Percentiles rank a stretch among this genome's conserved stretches.
Evolutionary conservation across 352 stramenopile genomes (phyloP).

Genomic region (Peronospora belbahrii): DNA sequence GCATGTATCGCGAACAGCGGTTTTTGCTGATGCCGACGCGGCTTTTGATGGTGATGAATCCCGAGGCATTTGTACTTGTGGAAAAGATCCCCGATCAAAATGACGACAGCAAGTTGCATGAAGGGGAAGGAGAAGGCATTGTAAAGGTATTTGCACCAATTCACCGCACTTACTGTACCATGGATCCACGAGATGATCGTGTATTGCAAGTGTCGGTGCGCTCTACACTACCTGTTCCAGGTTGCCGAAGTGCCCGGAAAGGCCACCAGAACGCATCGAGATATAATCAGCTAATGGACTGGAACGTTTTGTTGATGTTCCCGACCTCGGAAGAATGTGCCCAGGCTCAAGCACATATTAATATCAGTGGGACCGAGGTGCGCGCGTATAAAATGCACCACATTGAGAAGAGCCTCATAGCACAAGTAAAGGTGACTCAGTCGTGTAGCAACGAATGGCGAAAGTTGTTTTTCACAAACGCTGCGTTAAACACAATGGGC

Average conservation of each 20-base stretch:
- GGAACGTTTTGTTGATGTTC: slow-evolving; percentile 66
- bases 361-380: slow-evolving; percentile 65
- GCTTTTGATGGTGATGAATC: slow-evolving; percentile 66
- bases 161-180: slow-evolving; percentile 59
- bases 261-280: slow-evolving; percentile 19
- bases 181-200: slow-evolving; percentile 62
- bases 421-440: slow-evolving; percentile 51
- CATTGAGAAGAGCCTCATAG: slow-evolving; percentile 62
- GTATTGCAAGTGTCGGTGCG: slow-evolving; percentile 65
- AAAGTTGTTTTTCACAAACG: slow-evolving; percentile 22
- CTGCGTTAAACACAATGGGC: slow-evolving; percentile 4
- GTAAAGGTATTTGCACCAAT: slow-evolving; percentile 64
- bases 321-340: slow-evolving; percentile 47
- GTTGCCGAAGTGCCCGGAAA: slow-evolving; percentile 57
- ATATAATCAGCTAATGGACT: slow-evolving; percentile 22
- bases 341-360: slow-evolving; percentile 63
- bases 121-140: slow-evolving; percentile 29
- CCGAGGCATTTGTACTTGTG: slow-evolving; percentile 60
- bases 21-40: slow-evolving; percentile 54
- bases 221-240: slow-evolving; percentile 41
- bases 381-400: slow-evolving; percentile 73
- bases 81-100: slow-evolving; percentile 32
- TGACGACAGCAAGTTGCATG: slow-evolving; percentile 16
- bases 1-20: slow-evolving; percentile 70
- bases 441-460: slow-evolving; percentile 25